Evolutionary conservation across 1,284 basidiomycete species (phyloP), one percentile per base, ranked within the genome.

Genomic region (Tremellales sp.): DNA sequence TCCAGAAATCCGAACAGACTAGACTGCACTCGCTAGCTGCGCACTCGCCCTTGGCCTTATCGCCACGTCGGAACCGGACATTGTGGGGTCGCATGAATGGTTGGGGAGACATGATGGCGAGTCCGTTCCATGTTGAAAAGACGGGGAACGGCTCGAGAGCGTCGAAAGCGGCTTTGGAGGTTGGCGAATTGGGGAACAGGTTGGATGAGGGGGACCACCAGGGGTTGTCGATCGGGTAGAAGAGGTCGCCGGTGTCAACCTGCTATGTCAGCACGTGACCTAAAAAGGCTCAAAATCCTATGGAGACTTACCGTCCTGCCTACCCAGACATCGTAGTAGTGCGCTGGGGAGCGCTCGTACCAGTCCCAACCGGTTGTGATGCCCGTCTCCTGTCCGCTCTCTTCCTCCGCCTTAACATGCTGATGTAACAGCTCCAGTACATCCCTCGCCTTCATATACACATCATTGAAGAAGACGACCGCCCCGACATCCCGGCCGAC

Each of bases 311-410:
- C 71, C 1, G 72, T 73, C 17, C 69, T 43, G 10, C 62, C 70
- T 0, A 73, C 73, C 73, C 73, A 75, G 25, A 75, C 59, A 55
- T 75, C 73, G 51, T 75, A 73, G 47, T 67, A 75, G 45, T 72
- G 67, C 21, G 62, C 67, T 13, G 72, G 72, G 25, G 65, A 52
- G 35, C 65, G 59, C 50, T 62, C 58, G 56, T 61, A 67, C 70
- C 70, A 75, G 51, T 75, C 73, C 68, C 70, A 67, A 4, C 63
- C 73, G 0, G 70, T 65, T 8, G 67, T 75, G 12, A 75, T 68
- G 13, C 64, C 65, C 11, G 67, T 62, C 13, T 52, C 54, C 24
- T 44, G 45, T 10, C 52, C 42, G 8, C 39, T 31, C n/a, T 40
- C 43, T 22, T 49, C 52, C 21, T 61, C 60, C 6, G 57, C 55